phyloP scores from a whole-genome alignment of 768 basidiomycete species.

The Chlorophyllum brunneum region DNA sequence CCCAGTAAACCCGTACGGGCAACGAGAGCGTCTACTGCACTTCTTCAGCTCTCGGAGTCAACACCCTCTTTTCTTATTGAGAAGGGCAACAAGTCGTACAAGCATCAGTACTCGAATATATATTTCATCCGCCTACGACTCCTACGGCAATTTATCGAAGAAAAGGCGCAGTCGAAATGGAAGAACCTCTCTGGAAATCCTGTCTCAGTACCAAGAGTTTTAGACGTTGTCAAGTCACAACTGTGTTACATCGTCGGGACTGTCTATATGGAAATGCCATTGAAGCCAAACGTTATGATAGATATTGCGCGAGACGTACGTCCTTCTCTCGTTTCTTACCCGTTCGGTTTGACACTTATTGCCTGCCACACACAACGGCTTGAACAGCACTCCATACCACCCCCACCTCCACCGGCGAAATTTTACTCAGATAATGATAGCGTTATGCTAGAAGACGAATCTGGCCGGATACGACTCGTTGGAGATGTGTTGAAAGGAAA shows the following conservation, averaged over 20 bases:
- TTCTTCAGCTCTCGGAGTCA: constrained; percentile 30
- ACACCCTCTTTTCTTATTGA: constrained; percentile 46
- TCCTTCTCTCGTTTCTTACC: constrained; percentile 7
- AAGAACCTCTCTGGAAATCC: constrained; percentile 55
- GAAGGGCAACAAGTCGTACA: constrained; percentile 42
- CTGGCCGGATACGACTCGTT: constrained; percentile 84
- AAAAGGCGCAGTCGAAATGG: constrained; percentile 39
- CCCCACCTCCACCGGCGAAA: constrained; percentile 73
- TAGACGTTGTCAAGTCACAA: constrained; percentile 82
- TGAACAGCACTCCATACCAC: constrained; percentile 79
- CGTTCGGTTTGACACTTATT: no score
- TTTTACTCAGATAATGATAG: constrained; percentile 74
- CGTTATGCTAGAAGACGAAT: constrained; percentile 94
- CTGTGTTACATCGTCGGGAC: constrained; percentile 93
- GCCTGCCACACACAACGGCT: not conserved
- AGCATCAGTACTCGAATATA: constrained; percentile 54
- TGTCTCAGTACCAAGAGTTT: constrained; percentile 68
- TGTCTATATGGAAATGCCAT: constrained; percentile 97
- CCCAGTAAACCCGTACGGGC: not conserved
- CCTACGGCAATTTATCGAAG: constrained; percentile 38
- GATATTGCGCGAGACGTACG: constrained; percentile 88
- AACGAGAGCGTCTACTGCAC: constrained; percentile 27
- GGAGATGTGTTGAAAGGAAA: constrained; percentile 63
- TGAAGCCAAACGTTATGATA: constrained; percentile 97
- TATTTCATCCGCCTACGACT: constrained; percentile 45